A percentile compares a stretch with the other conserved stretches of the same genome.
Evolutionary conservation across 768 basidiomycete species (phyloP).

Genomic region (Rickenella mellea): DNA sequence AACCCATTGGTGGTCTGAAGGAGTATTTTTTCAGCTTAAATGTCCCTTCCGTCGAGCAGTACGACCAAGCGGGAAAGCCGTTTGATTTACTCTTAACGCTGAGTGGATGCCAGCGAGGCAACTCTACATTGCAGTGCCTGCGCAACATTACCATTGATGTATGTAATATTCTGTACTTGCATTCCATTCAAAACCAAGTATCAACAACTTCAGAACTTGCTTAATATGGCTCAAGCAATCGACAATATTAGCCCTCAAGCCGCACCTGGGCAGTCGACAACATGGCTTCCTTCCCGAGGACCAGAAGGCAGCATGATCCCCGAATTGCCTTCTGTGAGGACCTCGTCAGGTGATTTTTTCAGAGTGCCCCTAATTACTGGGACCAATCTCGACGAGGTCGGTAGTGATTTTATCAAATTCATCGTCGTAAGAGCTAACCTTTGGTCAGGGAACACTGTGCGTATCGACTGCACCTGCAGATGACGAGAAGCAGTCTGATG

Average conservation of each 20-base stretch:
- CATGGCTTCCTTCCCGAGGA: conserved; percentile 14
- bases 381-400: conserved; percentile 7
- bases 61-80: conserved; percentile 19
- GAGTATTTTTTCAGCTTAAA: neutral
- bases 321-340: conserved; percentile 8
- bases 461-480: too few relatives aligned
- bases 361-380: conserved; percentile 11
- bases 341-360: conserved; percentile 12
- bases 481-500: too few relatives aligned
- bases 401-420: neutral
- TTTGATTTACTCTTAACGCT: conserved; percentile 12
- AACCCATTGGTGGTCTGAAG: neutral
- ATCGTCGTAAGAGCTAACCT: too few relatives aligned
- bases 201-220: conserved; percentile 1
- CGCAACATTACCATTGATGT: conserved; percentile 11
- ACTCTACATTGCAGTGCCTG: conserved; percentile 15
- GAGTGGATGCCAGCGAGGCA: conserved; percentile 13
- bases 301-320: conserved; percentile 12
- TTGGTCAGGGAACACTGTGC: too few relatives aligned
- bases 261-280: conserved; percentile 12
- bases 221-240: conserved; percentile 7
- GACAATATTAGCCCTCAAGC: conserved; percentile 6
- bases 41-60: conserved; percentile 15
- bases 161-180: neutral
- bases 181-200: neutral